Conservation (phyloP, 202 grass and related monocot genomes). For the Dendrocalamus latiflorus region DNA sequence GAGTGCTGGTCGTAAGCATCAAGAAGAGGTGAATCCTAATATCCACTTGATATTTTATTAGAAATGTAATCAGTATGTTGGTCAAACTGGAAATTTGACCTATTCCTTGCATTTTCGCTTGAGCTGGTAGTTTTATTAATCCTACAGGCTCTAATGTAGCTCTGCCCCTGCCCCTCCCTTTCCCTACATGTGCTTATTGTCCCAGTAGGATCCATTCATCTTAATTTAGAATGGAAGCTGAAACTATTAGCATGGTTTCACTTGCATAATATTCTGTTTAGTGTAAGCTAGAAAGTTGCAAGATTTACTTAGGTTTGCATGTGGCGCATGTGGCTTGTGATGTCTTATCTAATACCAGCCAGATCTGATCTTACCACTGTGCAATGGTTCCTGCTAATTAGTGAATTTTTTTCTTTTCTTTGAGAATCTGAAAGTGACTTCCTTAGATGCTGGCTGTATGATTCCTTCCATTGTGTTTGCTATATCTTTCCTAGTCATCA, state of each 20-base stretch:
- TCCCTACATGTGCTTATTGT: neutral
- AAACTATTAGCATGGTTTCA: constrained; percentile 13
- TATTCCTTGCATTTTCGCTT: no score
- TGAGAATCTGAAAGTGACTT: neutral
- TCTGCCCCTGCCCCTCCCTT: neutral
- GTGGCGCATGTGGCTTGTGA: neutral
- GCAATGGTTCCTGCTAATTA: neutral
- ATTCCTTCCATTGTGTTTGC: constrained; percentile 12
- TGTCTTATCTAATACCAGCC: neutral
- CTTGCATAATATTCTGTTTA: neutral
- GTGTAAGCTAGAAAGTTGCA: neutral
- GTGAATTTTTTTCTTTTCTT: neutral
- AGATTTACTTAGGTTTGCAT: constrained; percentile 4
- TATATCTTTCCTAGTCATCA: constrained; percentile 21
- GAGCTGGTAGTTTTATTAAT: neutral
- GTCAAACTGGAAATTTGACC: neutral
- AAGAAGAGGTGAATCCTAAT: constrained; percentile 51
- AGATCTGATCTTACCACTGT: neutral
- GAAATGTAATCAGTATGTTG: neutral
- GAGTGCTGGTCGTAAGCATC: constrained; percentile 65
- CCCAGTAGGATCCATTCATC: neutral
- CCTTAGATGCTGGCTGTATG: neutral
- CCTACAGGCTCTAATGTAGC: neutral
- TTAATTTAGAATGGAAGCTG: constrained; percentile 1
- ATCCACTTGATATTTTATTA: neutral